phyloP scores from a whole-genome alignment of 1,139 yeast genomes.

The Trichomonascaceae sp. region DNA sequence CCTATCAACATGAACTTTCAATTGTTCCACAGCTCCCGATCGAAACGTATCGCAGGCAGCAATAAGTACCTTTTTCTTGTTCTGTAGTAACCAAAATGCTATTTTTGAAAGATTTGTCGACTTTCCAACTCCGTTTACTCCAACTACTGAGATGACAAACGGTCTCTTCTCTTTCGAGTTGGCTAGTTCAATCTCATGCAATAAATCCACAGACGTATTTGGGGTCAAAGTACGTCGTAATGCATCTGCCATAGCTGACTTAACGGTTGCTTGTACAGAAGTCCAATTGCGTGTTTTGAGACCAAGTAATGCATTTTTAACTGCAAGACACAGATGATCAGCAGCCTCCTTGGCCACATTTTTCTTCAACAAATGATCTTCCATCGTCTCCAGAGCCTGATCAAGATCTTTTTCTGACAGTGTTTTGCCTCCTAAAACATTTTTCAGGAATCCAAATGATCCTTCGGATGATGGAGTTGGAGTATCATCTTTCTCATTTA shows the following conservation, averaged over 20 bases:
- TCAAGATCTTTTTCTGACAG: conserved; percentile 42
- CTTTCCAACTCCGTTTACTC: conserved; percentile 97
- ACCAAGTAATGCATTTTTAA: conserved; percentile 56
- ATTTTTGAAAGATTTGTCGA: conserved; percentile 90
- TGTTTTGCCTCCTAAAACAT: conserved; percentile 57
- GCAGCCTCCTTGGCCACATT: conserved; percentile 56
- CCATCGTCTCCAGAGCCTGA: conserved; percentile 39
- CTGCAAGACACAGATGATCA: conserved; percentile 48
- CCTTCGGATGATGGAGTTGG: conserved; percentile 22
- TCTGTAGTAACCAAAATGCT: conserved; percentile 93
- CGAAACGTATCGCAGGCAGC: conserved; percentile 98
- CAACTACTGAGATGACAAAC: conserved; percentile 92
- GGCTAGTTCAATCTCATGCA: conserved; percentile 67
- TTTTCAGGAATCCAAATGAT: conserved; percentile 48
- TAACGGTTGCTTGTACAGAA: conserved; percentile 52
- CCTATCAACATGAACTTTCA: conserved; percentile 87
- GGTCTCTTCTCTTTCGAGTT: conserved; percentile 42
- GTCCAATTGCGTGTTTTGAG: conserved; percentile 64
- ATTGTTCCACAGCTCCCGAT: conserved; percentile 96
- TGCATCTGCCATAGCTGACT: conserved; percentile 65
- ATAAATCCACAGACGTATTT: conserved; percentile 79
- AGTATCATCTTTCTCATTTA: conserved; percentile 24
- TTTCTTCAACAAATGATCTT: conserved; percentile 44
- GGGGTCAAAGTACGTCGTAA: conserved; percentile 84
- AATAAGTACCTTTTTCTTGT: conserved; percentile 76